phyloP scores from a whole-genome alignment of 2,329 filamentous ascomycete genomes.

The Aspergillus spinulosporus region DNA sequence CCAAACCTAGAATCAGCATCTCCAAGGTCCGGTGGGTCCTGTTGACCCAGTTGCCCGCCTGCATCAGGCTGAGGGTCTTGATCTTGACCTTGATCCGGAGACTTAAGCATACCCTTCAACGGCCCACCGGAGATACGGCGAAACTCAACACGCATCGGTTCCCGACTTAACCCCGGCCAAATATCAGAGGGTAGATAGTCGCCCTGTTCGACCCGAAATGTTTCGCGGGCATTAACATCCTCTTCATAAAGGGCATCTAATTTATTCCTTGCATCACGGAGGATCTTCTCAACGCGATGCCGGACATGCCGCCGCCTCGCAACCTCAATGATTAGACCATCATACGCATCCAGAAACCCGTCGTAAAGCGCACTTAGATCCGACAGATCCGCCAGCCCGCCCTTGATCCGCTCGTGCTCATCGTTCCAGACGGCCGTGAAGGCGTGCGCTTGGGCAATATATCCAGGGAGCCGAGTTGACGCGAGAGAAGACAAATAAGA shows the following conservation, averaged over 20 bases:
- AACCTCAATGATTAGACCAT: slow-evolving; percentile 79
- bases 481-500: slow-evolving; percentile 67
- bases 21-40: slow-evolving; percentile 7
- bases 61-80: slow-evolving; percentile 7
- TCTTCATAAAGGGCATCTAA: slow-evolving; percentile 72
- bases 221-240: slow-evolving; percentile 71
- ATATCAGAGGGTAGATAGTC: slow-evolving; percentile 85
- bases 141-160: slow-evolving; percentile 52
- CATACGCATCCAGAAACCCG: slow-evolving; percentile 80
- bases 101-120: slow-evolving; percentile 26
- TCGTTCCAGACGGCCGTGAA: slow-evolving; percentile 65
- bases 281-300: slow-evolving; percentile 70
- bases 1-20: slow-evolving; percentile 23
- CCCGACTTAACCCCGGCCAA: slow-evolving; percentile 70
- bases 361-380: slow-evolving; percentile 81
- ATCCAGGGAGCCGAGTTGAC: slow-evolving; percentile 57
- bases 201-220: slow-evolving; percentile 78
- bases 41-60: slow-evolving; percentile 1
- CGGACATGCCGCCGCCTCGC: slow-evolving; percentile 72
- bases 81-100: slow-evolving; percentile 6
- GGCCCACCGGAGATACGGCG: slow-evolving; percentile 38
- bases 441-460: slow-evolving; percentile 49
- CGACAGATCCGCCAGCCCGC: slow-evolving; percentile 72
- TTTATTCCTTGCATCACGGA: slow-evolving; percentile 73
- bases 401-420: slow-evolving; percentile 68